Conservation (phyloP, 305 asterid species). For the Fraxinus baroniana region DNA sequence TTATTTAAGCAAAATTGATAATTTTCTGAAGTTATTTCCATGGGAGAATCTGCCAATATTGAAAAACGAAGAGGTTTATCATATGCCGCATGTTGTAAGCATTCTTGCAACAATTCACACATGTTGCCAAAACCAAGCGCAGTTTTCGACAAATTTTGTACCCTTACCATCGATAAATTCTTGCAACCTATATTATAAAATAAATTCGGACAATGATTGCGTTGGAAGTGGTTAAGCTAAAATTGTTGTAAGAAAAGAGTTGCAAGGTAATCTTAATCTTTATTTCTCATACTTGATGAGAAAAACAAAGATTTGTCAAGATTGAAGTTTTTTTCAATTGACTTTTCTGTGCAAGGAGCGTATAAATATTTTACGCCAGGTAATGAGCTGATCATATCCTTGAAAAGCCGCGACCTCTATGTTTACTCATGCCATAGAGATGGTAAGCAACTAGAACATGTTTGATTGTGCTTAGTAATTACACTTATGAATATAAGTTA, state of each 20-base stretch:
- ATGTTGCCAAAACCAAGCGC: slow-evolving; percentile 41
- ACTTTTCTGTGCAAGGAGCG: slow-evolving; percentile 53
- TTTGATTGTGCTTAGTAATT: neutral
- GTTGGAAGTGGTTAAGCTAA: slow-evolving; percentile 58
- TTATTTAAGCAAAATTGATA: neutral
- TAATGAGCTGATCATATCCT: slow-evolving; percentile 63
- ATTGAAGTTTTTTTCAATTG: slow-evolving; percentile 9
- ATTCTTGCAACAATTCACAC: slow-evolving; percentile 59
- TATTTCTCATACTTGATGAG: neutral
- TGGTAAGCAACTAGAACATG: slow-evolving; percentile 41
- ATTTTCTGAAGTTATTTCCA: slow-evolving; percentile 76
- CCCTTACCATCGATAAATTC: slow-evolving; percentile 77
- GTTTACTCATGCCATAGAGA: slow-evolving; percentile 90
- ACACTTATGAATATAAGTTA: too few relatives aligned
- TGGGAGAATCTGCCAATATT: slow-evolving; percentile 89
- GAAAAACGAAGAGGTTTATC: slow-evolving; percentile 81
- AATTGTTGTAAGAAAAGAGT: slow-evolving; percentile 76
- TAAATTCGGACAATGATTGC: slow-evolving; percentile 78
- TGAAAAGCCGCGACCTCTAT: slow-evolving; percentile 76
- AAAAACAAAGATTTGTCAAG: too few relatives aligned
- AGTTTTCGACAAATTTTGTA: slow-evolving; percentile 26
- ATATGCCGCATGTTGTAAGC: slow-evolving; percentile 86
- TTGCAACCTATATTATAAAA: slow-evolving; percentile 70
- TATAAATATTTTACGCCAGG: slow-evolving; percentile 64
- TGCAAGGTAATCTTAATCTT: slow-evolving; percentile 58